A percentile compares a stretch with the other conserved stretches of the same genome.
phyloP scores from a whole-genome alignment of 2,329 filamentous ascomycete genomes.

The Colletotrichum lupini region DNA sequence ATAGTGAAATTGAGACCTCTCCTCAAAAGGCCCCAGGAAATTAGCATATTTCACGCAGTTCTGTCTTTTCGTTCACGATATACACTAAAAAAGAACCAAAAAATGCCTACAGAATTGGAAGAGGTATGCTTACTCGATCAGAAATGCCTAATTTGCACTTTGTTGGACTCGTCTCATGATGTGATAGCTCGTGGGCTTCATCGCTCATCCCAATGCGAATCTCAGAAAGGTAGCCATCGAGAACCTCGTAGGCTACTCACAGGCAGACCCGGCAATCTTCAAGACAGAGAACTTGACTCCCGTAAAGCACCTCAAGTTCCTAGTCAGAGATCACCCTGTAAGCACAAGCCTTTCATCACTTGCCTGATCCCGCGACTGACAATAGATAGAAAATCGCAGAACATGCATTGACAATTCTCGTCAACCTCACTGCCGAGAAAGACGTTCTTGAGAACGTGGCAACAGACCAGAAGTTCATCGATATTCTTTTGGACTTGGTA shows the following conservation, averaged over 20 bases:
- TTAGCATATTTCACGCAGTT: background rate
- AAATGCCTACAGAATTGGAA: constrained; percentile 82
- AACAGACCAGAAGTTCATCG: constrained; percentile 84
- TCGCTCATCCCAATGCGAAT: constrained; percentile 90
- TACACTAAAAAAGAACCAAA: background rate
- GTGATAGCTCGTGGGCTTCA: constrained; percentile 86
- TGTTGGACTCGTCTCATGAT: constrained; percentile 16
- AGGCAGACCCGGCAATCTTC: constrained; percentile 81
- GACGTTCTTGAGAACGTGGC: constrained; percentile 80
- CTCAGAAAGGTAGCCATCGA: constrained; percentile 88
- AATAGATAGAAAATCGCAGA: constrained; percentile 81
- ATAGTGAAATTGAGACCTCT: constrained; percentile 26
- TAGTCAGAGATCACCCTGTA: constrained; percentile 86
- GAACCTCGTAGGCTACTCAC: constrained; percentile 86
- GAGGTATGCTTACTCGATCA: constrained; percentile 62
- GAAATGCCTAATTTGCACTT: constrained; percentile 8
- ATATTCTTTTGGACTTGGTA: constrained; percentile 77
- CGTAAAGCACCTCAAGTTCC: constrained; percentile 86
- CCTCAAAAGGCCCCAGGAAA: constrained; percentile 14
- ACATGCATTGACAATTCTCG: constrained; percentile 88
- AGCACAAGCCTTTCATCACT: constrained; percentile 42
- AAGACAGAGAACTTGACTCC: constrained; percentile 83
- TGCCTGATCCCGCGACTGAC: background rate
- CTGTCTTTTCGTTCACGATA: background rate
- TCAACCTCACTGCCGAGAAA: constrained; percentile 83